These are phyloP conservation scores for Paecilomyces fulvus DNA, from an alignment of 2,329 filamentous ascomycete species.

Conservation along the genomic window DNA sequence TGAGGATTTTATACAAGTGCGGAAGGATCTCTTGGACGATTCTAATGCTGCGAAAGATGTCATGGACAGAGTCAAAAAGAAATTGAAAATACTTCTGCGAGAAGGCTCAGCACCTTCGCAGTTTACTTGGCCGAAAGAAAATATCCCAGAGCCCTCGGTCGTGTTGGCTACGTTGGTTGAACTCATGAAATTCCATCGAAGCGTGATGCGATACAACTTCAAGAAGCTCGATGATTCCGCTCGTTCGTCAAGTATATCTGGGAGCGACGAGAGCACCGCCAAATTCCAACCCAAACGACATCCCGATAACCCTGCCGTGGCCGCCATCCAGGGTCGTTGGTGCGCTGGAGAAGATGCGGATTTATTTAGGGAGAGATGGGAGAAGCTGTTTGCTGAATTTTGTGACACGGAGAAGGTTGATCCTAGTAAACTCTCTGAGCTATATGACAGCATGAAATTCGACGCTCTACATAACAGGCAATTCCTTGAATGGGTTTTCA, in stretches of 20 bases:
- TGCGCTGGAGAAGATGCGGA: constrained; percentile 93
- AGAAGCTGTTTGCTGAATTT: constrained; percentile 95
- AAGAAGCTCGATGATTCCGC: constrained; percentile 59
- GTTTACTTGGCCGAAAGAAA: constrained; percentile 91
- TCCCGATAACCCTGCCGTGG: constrained; percentile 46
- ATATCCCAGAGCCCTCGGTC: constrained; percentile 87
- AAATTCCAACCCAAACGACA: constrained; percentile 4
- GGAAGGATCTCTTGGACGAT: constrained; percentile 92
- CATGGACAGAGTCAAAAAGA: constrained; percentile 99
- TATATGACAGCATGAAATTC: constrained; percentile 99
- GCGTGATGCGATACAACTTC: constrained; percentile 93
- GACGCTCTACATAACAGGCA: constrained; percentile 94
- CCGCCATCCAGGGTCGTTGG: constrained; percentile 80
- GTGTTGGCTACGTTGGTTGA: constrained; percentile 89
- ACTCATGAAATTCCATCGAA: constrained; percentile 93
- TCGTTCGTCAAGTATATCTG: constrained; percentile 48
- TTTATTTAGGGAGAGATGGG: constrained; percentile 93
- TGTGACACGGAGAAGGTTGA: constrained; percentile 96
- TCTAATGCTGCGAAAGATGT: constrained; percentile 98
- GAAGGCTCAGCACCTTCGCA: constrained; percentile 92
- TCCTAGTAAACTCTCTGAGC: constrained; percentile 94
- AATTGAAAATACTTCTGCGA: constrained; percentile 83
- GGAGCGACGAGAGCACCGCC: constrained; percentile 7
- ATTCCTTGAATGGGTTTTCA: constrained; percentile 96
- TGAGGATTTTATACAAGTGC: constrained; percentile 77